Evolutionary conservation across 768 basidiomycete genomes (phyloP).

Genomic region (Lactifluus rugatus): DNA sequence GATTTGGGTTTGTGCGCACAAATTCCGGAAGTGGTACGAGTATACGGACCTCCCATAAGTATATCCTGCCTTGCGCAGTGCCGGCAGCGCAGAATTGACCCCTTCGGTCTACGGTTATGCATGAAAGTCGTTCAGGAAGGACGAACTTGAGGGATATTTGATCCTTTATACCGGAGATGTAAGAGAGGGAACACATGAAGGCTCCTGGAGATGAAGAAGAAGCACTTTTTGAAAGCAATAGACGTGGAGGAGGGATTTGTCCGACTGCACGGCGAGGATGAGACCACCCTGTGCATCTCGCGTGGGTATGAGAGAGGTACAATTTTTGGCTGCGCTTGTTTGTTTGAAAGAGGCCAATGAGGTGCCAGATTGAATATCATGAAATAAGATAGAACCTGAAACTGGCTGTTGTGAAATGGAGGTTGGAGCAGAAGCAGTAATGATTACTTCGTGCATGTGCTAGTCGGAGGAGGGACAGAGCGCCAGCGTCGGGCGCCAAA

Average conservation of each 20-base stretch:
- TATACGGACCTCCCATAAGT: slow-evolving; percentile 85
- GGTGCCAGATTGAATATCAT: slow-evolving; percentile 73
- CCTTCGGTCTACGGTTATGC: slow-evolving; percentile 60
- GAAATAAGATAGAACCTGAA: slow-evolving; percentile 58
- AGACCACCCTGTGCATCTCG: slow-evolving; percentile 70
- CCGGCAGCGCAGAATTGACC: slow-evolving; percentile 83
- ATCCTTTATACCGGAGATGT: slow-evolving; percentile 45
- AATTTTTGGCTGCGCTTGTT: slow-evolving; percentile 53
- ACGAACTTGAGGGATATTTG: slow-evolving; percentile 81
- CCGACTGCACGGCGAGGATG: slow-evolving; percentile 75
- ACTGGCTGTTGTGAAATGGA: slow-evolving; percentile 28
- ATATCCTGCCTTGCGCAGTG: slow-evolving; percentile 79
- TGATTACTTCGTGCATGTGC: slow-evolving; percentile 50
- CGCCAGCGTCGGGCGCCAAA: too few species aligned
- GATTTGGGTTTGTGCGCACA: background rate
- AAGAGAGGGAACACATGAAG: background rate
- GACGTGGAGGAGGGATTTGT: slow-evolving; percentile 81
- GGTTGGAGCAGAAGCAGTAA: slow-evolving; percentile 50
- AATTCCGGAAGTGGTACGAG: background rate
- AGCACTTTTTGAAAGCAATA: slow-evolving; percentile 90
- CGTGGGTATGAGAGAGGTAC: slow-evolving; percentile 60
- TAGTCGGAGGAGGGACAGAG: too few species aligned
- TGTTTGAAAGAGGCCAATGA: slow-evolving; percentile 85
- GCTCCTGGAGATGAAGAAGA: slow-evolving; percentile 16
- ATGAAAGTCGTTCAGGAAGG: slow-evolving; percentile 81